phyloP scores from a whole-genome alignment of 306 rosid genomes.

The Chamaecrista fasciculata region DNA sequence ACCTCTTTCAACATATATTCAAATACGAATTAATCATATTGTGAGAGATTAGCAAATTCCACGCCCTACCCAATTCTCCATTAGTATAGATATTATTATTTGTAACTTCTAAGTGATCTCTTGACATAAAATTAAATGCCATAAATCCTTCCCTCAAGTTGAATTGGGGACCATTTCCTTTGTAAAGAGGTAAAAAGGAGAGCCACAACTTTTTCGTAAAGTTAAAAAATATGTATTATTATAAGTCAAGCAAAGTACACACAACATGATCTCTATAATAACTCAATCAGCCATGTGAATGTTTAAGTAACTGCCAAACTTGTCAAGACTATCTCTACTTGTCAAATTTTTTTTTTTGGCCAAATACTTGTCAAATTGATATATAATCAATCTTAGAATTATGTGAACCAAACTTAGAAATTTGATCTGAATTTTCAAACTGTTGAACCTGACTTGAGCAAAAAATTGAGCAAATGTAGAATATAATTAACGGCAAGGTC shows the following conservation, averaged over 20 bases:
- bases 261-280: conserved; percentile 19
- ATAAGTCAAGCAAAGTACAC: conserved; percentile 36
- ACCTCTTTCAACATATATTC: no score
- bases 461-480: background rate
- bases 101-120: background rate
- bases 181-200: conserved; percentile 24
- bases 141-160: conserved; percentile 26
- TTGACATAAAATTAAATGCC: background rate
- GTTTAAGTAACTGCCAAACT: conserved; percentile 36
- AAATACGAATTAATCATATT: no score
- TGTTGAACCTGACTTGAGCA: background rate
- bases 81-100: no score
- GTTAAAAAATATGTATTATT: no score
- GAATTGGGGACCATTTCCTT: conserved; percentile 30
- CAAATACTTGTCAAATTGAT: no score
- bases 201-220: conserved; percentile 28
- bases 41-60: no score
- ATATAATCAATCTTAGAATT: conserved; percentile 16
- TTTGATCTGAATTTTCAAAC: background rate
- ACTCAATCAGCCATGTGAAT: conserved; percentile 34
- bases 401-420: background rate
- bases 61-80: no score
- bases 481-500: background rate
- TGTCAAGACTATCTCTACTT: background rate
- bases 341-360: no score